phyloP scores from a whole-genome alignment of 768 basidiomycete species.

The Polyporus arcularius region DNA sequence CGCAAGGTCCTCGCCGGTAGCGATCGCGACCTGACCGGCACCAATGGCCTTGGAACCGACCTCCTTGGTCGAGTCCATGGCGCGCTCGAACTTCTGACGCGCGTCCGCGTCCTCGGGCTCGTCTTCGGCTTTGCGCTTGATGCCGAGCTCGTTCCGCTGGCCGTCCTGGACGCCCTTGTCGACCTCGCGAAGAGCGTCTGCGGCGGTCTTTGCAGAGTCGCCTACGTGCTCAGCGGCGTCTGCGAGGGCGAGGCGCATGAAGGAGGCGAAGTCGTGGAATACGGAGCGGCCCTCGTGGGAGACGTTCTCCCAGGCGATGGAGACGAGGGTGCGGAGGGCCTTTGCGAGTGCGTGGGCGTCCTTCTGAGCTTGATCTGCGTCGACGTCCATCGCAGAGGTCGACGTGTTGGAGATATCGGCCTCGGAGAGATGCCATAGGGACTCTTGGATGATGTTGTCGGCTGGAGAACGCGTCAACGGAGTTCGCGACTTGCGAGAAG shows the following conservation, averaged over 20 bases:
- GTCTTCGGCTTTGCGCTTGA: conserved; percentile 49
- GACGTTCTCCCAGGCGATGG: conserved; percentile 54
- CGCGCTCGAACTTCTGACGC: conserved; percentile 60
- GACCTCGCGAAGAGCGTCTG: conserved; percentile 52
- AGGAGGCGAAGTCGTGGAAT: conserved; percentile 64
- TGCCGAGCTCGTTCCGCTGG: conserved; percentile 56
- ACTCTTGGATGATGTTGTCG: conserved; percentile 65
- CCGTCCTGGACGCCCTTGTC: conserved; percentile 64
- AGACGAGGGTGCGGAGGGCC: conserved; percentile 52
- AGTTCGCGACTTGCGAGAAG: neutral
- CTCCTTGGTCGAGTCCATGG: conserved; percentile 65
- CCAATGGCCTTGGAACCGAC: conserved; percentile 60
- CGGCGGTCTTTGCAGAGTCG: conserved; percentile 49
- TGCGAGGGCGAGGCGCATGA: conserved; percentile 62
- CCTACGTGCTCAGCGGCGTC: conserved; percentile 66
- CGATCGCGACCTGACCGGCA: conserved; percentile 44
- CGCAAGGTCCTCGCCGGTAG: conserved; percentile 44
- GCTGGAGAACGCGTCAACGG: conserved; percentile 35
- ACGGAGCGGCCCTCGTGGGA: conserved; percentile 55
- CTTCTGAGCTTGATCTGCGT: conserved; percentile 45
- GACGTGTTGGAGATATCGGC: conserved; percentile 48
- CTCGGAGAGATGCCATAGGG: conserved; percentile 63
- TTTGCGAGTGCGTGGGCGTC: conserved; percentile 54
- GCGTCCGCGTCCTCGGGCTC: conserved; percentile 43
- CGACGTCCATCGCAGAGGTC: conserved; percentile 32